phyloP scores from a whole-genome alignment of 1,284 basidiomycete genomes.

The Paramarasmius palmivorus region DNA sequence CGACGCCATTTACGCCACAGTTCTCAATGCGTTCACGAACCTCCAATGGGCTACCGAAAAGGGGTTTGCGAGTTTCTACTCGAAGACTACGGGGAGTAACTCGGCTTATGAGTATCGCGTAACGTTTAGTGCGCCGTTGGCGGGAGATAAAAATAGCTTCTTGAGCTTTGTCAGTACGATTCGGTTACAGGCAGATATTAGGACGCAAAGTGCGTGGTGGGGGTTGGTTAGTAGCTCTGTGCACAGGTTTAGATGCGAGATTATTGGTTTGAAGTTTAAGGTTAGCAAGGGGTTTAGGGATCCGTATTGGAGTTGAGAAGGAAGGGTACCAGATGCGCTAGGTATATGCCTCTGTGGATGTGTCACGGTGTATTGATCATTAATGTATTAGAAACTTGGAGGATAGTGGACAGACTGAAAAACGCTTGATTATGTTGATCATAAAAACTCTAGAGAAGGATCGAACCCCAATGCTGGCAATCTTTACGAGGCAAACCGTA shows the following conservation, averaged over 20 bases:
- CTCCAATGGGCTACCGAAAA: not conserved
- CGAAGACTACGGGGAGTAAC: not conserved
- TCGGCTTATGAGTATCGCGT: constrained; percentile 1
- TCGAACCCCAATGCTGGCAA: too few relatives aligned
- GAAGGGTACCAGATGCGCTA: too few relatives aligned
- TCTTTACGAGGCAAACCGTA: too few relatives aligned
- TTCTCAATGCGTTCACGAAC: not conserved
- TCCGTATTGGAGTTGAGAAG: too few relatives aligned
- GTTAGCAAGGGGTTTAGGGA: constrained; percentile 2
- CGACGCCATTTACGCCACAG: not conserved
- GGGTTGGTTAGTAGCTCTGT: not conserved
- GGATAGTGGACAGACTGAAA: too few relatives aligned
- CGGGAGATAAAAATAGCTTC: not conserved
- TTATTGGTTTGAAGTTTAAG: not conserved
- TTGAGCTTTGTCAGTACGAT: not conserved
- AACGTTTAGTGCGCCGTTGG: not conserved
- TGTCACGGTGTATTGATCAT: too few relatives aligned
- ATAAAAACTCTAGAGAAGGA: too few relatives aligned
- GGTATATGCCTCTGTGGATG: too few relatives aligned
- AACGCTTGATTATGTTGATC: too few relatives aligned
- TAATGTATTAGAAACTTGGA: too few relatives aligned
- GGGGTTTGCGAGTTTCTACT: not conserved
- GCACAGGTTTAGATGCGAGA: not conserved
- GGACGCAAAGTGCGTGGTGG: not conserved
- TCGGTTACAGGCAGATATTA: not conserved